Percentiles rank a stretch among this genome's conserved stretches.
These are phyloP conservation scores for Linnemannia hyalina DNA, from an alignment of 192 early-diverging fungal species.

Conservation along the genomic window DNA sequence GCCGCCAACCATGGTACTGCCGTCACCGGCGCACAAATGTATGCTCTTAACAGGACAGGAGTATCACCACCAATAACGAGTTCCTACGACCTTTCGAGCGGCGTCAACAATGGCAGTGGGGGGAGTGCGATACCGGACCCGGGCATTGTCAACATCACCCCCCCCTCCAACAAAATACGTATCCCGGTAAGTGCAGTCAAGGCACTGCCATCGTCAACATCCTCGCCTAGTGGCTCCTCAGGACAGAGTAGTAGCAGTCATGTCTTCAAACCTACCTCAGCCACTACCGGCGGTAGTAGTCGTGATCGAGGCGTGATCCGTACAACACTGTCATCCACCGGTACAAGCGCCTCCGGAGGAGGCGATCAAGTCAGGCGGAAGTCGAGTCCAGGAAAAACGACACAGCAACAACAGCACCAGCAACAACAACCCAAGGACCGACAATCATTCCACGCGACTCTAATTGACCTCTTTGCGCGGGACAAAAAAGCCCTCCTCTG, in stretches of 20 bases:
- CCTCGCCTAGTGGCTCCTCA: neutral
- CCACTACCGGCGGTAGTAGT: neutral
- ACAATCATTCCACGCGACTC: neutral
- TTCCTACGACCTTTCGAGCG: neutral
- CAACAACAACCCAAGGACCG: neutral
- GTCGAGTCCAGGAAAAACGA: neutral
- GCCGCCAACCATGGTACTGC: too few species aligned
- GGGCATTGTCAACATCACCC: neutral
- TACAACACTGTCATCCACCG: neutral
- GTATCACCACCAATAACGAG: neutral
- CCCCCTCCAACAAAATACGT: neutral
- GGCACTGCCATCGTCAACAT: neutral
- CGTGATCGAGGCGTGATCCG: neutral
- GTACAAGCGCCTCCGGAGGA: neutral
- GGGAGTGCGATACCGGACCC: neutral
- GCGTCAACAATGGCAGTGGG: neutral
- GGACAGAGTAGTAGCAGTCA: too few species aligned
- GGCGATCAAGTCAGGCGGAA: neutral
- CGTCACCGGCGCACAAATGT: neutral
- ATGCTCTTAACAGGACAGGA: neutral
- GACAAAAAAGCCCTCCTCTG: neutral
- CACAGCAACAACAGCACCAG: neutral
- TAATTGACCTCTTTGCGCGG: neutral
- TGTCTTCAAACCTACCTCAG: too few species aligned
- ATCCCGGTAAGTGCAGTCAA: neutral